Percentiles rank a stretch among this genome's conserved stretches.
These are phyloP conservation scores for Phylloboletellus chloephorus DNA, from an alignment of 1,284 basidiomycete species.

Conservation along the genomic window DNA sequence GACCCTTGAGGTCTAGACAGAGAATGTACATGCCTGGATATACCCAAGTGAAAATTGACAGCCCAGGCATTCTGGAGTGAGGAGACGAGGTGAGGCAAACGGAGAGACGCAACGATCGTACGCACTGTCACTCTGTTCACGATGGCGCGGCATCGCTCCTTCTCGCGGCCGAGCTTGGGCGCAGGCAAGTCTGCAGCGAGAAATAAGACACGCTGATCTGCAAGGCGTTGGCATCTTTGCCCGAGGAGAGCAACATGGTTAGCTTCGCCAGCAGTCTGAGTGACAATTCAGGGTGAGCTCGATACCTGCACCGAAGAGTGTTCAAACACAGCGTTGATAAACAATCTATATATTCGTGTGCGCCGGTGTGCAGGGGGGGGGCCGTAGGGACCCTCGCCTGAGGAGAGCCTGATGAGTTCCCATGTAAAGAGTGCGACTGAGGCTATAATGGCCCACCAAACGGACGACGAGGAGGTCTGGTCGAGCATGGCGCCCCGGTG, in stretches of 20 bases:
- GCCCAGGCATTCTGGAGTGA: constrained; percentile 40
- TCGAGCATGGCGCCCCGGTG: too few relatives aligned
- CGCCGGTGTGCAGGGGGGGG: constrained; percentile 28
- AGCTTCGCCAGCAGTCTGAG: constrained; percentile 18
- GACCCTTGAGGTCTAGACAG: constrained; percentile 6
- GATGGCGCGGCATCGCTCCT: constrained; percentile 36
- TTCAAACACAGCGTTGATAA: constrained; percentile 24
- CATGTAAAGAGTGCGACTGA: too few relatives aligned
- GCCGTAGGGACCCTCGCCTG: constrained; percentile 22
- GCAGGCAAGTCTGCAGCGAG: constrained; percentile 42
- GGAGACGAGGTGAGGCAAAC: not conserved
- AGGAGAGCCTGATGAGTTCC: too few relatives aligned
- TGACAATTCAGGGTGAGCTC: not conserved
- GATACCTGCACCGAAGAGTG: constrained; percentile 17
- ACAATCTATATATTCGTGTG: constrained; percentile 34
- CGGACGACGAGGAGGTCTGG: too few relatives aligned
- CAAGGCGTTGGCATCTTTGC: constrained; percentile 4
- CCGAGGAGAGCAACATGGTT: constrained; percentile 15
- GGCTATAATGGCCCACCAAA: too few relatives aligned
- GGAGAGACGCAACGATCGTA: constrained; percentile 27
- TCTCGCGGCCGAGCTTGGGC: constrained; percentile 38
- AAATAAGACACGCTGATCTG: constrained; percentile 34
- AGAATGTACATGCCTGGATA: constrained; percentile 38
- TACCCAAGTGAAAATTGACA: constrained; percentile 42
- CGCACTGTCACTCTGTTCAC: constrained; percentile 35